Evolutionary conservation across 78 protist species (phyloP).

Genomic region (Speleostelium caveatum): DNA sequence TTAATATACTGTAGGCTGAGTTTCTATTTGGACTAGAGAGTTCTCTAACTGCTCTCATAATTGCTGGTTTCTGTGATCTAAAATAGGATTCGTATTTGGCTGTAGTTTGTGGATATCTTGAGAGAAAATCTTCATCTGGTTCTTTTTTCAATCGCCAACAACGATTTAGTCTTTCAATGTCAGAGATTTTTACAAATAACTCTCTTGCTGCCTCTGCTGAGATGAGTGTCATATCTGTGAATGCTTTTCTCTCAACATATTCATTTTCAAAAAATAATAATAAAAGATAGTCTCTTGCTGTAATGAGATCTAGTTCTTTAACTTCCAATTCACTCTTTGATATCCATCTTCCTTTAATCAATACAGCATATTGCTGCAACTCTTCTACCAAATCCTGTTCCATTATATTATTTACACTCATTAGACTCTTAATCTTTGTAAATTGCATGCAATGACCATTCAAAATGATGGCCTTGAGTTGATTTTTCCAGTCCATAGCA

Average conservation of each 20-base stretch:
- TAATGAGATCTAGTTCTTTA: background rate
- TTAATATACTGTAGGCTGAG: slow-evolving; percentile 13
- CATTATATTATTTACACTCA: background rate
- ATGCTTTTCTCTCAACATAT: slow-evolving; percentile 8
- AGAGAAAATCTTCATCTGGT: slow-evolving; percentile 47
- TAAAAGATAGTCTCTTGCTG: slow-evolving; percentile 35
- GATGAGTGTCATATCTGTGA: background rate
- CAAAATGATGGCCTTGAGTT: slow-evolving; percentile 25
- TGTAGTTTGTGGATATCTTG: background rate
- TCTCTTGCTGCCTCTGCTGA: slow-evolving; percentile 26
- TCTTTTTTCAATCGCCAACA: slow-evolving; percentile 48
- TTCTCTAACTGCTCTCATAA: background rate
- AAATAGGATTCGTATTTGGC: background rate
- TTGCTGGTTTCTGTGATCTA: background rate
- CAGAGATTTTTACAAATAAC: slow-evolving; percentile 2
- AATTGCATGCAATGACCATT: slow-evolving; percentile 40
- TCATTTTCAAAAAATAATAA: slow-evolving; percentile 16
- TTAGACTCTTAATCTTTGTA: slow-evolving; percentile 18
- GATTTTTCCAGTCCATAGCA: slow-evolving; percentile 18
- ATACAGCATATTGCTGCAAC: slow-evolving; percentile 5
- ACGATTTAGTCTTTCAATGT: background rate
- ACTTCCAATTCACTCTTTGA: background rate
- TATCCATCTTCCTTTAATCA: slow-evolving; percentile 65
- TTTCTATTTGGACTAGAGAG: slow-evolving; percentile 21
- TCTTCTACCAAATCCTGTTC: slow-evolving; percentile 23